phyloP scores from a whole-genome alignment of 371 early-diverging fungal genomes.

The Choanephora cucurbitarum region DNA sequence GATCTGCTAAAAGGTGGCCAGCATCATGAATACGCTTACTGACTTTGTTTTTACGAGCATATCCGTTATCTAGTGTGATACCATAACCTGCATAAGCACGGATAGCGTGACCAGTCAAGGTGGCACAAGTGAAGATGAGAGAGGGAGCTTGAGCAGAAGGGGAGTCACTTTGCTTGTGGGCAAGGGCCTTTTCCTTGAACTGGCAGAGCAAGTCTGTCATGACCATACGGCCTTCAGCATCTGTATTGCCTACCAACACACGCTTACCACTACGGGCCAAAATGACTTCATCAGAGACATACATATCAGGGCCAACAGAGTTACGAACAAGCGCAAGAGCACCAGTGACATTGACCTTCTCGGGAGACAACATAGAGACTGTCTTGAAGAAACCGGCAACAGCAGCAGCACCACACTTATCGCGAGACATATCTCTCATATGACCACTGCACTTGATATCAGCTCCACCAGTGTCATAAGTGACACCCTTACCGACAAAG shows the following conservation, averaged over 20 bases:
- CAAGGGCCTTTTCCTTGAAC: conserved; percentile 74
- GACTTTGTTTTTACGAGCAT: conserved; percentile 67
- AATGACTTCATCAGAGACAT: conserved; percentile 84
- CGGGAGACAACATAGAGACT: conserved; percentile 63
- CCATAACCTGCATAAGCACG: conserved; percentile 81
- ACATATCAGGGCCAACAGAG: conserved; percentile 78
- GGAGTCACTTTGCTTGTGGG: conserved; percentile 46
- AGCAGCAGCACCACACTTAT: conserved; percentile 88
- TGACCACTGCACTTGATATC: conserved; percentile 83
- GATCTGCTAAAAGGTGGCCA: conserved; percentile 78
- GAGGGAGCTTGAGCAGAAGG: conserved; percentile 46
- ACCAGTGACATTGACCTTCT: conserved; percentile 70
- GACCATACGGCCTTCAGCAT: conserved; percentile 92
- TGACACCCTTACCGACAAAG: conserved; percentile 91
- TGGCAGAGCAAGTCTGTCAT: conserved; percentile 84
- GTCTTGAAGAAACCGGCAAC: conserved; percentile 86
- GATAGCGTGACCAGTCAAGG: conserved; percentile 86
- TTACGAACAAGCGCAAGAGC: conserved; percentile 81
- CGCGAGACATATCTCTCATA: conserved; percentile 89
- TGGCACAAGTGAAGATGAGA: conserved; percentile 82
- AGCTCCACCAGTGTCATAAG: conserved; percentile 90
- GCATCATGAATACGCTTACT: conserved; percentile 66
- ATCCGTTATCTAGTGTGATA: conserved; percentile 80
- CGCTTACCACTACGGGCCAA: conserved; percentile 80
- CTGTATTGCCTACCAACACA: conserved; percentile 84